phyloP scores from a whole-genome alignment of 176 grass and related monocot genomes.

The Rhynchospora tenuis region DNA sequence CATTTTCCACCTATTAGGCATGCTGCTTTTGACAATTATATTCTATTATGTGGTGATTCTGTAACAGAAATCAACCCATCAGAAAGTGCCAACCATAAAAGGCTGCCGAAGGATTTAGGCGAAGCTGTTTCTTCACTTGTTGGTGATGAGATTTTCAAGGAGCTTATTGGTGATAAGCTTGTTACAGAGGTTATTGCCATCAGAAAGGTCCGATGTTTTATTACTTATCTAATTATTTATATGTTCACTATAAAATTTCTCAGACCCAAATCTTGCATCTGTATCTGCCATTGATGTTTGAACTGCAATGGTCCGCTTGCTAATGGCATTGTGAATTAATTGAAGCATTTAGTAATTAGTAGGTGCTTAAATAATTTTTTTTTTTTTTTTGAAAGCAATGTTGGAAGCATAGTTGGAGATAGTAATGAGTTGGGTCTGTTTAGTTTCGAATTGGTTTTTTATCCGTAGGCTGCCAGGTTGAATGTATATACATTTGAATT shows the following conservation, averaged over 20 bases:
- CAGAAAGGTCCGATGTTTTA: slow-evolving; percentile 51
- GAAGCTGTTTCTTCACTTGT: slow-evolving; percentile 74
- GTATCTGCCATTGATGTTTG: not conserved
- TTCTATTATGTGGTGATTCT: not conserved
- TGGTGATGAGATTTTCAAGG: slow-evolving; percentile 51
- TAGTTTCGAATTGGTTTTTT: not conserved
- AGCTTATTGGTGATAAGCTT: slow-evolving; percentile 72
- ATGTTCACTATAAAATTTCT: not conserved
- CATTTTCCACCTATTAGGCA: not conserved
- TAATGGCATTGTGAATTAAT: not conserved
- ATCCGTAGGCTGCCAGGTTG: not conserved
- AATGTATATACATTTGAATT: not conserved
- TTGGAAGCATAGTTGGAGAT: not conserved
- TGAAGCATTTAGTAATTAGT: not conserved
- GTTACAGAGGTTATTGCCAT: slow-evolving; percentile 61
- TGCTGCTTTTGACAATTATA: not conserved
- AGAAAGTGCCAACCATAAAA: slow-evolving; percentile 39
- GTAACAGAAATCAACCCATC: slow-evolving; percentile 75
- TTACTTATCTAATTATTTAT: not conserved
- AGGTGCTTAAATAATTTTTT: not conserved
- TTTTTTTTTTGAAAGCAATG: not conserved
- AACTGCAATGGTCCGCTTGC: not conserved
- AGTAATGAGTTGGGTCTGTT: not conserved
- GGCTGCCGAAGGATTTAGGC: slow-evolving; percentile 64
- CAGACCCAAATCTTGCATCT: not conserved